Conservation (phyloP, 805 yeast genomes). For the Schizosaccharomyces lindneri region DNA sequence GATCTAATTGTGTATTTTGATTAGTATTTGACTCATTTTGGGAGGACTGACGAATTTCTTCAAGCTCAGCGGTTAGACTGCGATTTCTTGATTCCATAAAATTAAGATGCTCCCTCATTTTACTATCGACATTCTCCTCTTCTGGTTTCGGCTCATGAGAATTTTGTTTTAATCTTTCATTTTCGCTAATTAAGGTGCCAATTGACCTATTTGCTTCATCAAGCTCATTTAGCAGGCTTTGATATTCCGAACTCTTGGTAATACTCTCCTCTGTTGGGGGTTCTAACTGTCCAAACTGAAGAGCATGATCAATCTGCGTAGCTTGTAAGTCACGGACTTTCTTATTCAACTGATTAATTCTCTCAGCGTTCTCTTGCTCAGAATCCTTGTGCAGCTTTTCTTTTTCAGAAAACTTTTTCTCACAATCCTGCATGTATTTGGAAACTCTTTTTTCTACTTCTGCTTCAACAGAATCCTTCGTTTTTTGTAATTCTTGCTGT, state of each 20-base stretch:
- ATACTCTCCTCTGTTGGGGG: constrained; percentile 4
- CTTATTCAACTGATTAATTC: constrained; percentile 25
- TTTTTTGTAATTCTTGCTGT: constrained; percentile 32
- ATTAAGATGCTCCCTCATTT: not conserved
- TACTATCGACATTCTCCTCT: not conserved
- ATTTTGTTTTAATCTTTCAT: not conserved
- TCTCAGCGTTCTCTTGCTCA: constrained; percentile 27
- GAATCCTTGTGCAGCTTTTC: constrained; percentile 40
- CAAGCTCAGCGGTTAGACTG: not conserved
- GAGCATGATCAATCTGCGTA: constrained; percentile 18
- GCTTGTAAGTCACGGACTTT: constrained; percentile 42
- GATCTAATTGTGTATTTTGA: not conserved
- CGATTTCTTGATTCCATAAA: not conserved
- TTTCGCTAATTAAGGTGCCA: not conserved
- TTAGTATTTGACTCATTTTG: not conserved
- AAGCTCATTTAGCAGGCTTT: not conserved
- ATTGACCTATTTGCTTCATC: not conserved
- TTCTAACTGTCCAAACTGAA: constrained; percentile 7
- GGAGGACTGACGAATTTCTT: not conserved
- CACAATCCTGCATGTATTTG: constrained; percentile 53
- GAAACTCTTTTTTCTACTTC: constrained; percentile 27
- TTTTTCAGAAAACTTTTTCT: constrained; percentile 46
- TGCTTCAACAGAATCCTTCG: constrained; percentile 37
- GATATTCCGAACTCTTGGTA: not conserved
- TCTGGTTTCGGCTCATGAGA: not conserved